Evolutionary conservation across 345 rosid species (phyloP), one percentile per base, ranked within the genome.

Genomic region (Lenwebbia sp.): DNA sequence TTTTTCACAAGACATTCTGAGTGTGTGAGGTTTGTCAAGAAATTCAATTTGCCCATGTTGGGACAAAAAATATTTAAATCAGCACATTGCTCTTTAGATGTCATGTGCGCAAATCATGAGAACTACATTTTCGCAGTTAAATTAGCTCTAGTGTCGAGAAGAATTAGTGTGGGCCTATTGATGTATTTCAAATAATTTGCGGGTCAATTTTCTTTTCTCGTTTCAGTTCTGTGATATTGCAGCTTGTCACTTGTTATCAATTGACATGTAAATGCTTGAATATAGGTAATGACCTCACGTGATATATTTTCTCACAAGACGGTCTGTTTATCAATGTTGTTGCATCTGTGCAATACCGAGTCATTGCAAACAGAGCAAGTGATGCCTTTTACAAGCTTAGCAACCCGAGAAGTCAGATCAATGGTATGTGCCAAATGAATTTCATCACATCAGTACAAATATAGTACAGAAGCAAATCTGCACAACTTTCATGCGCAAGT

Each of bases 21-120:
- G 86, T 96, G 99, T 91, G 99, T 97, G 82, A 93, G 90, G 88
- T 91, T 96, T 88, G 99, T 96, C 88, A 97, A 96, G 95, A 96
- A 96, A 87, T 93, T 95, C 91, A 96, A 93, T 88, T 41, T 96
- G 83, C 99, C 99, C 54, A 91, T 97, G 33, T 92, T 95, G 98
- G 99, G 49, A 47, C 49, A 8, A 47, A 47, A 8, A 47, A 47
- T 47, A 47, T 47, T 47, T 47, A 47, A 47, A 47, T 47, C 49
- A 47, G 49, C 49, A 47, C 49, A 47, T 47, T 47, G 49, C 49
- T 7, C 49, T 47, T 47, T 7, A 47, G 7, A 47, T 7, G 49
- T 47, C 49, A 47, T 47, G 10, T 47, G 49, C 49, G 49, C 49
- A 47, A 47, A 47, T 47, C 49, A 47, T 7, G 49, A 47, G 49